Evolutionary conservation across 768 basidiomycete species (phyloP), one percentile per base, ranked within the genome.

Genomic region (Sporobolomyces pararoseus): DNA sequence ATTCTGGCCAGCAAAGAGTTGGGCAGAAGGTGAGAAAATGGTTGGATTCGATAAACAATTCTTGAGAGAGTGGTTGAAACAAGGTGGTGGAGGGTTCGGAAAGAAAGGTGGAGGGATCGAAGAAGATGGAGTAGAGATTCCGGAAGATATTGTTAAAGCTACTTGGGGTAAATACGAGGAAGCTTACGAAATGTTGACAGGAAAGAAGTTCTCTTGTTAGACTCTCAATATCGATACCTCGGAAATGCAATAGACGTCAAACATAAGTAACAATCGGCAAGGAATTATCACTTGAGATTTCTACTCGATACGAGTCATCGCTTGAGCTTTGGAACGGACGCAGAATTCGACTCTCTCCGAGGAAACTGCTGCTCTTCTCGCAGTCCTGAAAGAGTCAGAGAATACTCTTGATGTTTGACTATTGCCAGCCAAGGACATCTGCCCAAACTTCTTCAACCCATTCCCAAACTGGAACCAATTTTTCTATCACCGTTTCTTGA

Each of bases 31-130:
- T 6, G 82, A 84, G 42, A 77, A 86, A 0, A 95, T 96, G 80
- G 85, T 88, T 25, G 91, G 91, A 77, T 98, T 96, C 77, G 96
- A 98, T 79, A 99, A 98, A 81, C 96, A 99, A 80, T 97, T 89
- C 76, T 81, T 98, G 65, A 83, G 96, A 25, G 94, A 98, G 78
- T 91, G 91, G 88, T 81, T 99, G 34, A 87, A 87, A 16, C n/a
- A 21, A 7, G 73, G 75, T 27, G 81, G 82, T 10, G 91, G 91
- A 1, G 92, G 90, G 77, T 82, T 80, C 73, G 89, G 88, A 81
- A 85, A 68, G 63, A 61, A 54, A 23, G 68, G 66, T 9, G 72
- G 68, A 34, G 86, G 87, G 35, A 82, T 85, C 62, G 84, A 84
- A 70, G 85, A 86, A 19, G 82, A 86, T 57, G 91, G 91, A 9